A percentile compares a stretch with the other conserved stretches of the same genome.
phyloP scores from a whole-genome alignment of 768 basidiomycete species.

The Amanita inopinata region DNA sequence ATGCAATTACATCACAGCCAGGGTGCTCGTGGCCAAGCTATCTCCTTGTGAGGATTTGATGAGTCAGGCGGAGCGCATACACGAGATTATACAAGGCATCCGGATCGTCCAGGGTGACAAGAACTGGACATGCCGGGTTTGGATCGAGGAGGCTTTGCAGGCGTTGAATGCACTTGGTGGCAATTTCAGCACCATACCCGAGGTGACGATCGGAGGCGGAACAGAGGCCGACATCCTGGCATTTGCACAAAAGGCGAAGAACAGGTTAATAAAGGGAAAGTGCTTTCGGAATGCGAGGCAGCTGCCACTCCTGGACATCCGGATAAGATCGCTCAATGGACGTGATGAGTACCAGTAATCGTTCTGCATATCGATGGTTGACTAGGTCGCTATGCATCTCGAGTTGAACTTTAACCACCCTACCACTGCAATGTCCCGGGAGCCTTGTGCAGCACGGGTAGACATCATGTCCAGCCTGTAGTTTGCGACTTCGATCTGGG shows the following conservation, averaged over 20 bases:
- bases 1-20: neutral
- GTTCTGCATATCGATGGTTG: too few relatives aligned
- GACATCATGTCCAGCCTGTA: too few relatives aligned
- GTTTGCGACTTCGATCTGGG: too few relatives aligned
- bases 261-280: conserved; percentile 3
- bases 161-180: conserved; percentile 4
- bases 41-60: neutral
- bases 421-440: too few relatives aligned
- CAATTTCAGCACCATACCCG: conserved; percentile 6
- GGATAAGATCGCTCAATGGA: too few relatives aligned
- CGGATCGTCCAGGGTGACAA: conserved; percentile 6
- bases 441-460: too few relatives aligned
- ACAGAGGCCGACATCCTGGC: neutral
- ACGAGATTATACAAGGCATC: neutral
- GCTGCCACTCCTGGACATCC: too few relatives aligned
- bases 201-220: neutral
- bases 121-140: conserved; percentile 6
- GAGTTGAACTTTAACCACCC: too few relatives aligned
- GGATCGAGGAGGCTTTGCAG: conserved; percentile 7
- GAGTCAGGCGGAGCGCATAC: conserved; percentile 5
- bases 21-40: conserved; percentile 9
- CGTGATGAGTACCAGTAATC: too few relatives aligned
- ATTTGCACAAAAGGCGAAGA: conserved; percentile 7
- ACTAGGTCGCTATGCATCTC: too few relatives aligned
- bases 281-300: too few relatives aligned